Evolutionary conservation across 208 protist species (phyloP), one percentile per base, ranked within the genome.

Genomic region (Trypanosoma boissoni): DNA sequence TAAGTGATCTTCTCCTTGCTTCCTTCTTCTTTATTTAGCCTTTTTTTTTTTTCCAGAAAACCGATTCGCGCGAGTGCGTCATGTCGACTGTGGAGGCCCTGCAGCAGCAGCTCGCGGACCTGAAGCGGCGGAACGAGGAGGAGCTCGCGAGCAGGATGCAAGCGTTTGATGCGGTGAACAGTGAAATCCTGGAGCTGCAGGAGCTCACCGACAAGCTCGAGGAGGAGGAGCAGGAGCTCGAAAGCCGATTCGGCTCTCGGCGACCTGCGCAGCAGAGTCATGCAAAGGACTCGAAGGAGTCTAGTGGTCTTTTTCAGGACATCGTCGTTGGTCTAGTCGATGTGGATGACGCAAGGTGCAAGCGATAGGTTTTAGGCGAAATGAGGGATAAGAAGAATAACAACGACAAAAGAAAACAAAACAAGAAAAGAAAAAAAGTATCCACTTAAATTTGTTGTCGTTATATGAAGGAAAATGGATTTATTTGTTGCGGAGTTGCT

Each of bases 1-100:
- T 20, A 14, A 18, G 32, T 12, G 12, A 20, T 43, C 5, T 43
- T 8, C 54, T 45, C 18, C 16, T 45, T 21, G 12, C n/a, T 53
- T 42, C 16, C 20, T 31, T 8, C 50, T 23, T 60, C 27, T 60
- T 32, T 52, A 42, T 46, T 52, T 64, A 39, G 46, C 16, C 43
- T 55, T 58, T 36, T 55, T 49, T 54, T 31, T 59, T 52, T 36
- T n/a, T n/a, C n/a, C n/a, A n/a, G n/a, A n/a, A n/a, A n/a, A n/a
- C n/a, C n/a, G n/a, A n/a, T n/a, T n/a, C n/a, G n/a, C n/a, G n/a
- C n/a, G n/a, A n/a, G n/a, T n/a, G n/a, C n/a, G n/a, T n/a, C n/a
- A 75, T 78, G 78, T 48, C 66, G 2, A 80, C 69, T 3, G 65
- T 64, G 24, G 71, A 53, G 21, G 72, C 80, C n/a, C 27, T 74